Percentiles rank a stretch among this genome's conserved stretches.
Evolutionary conservation across 2,329 filamentous ascomycete genomes (phyloP).

Genomic region (Clarireedia monteithiana): DNA sequence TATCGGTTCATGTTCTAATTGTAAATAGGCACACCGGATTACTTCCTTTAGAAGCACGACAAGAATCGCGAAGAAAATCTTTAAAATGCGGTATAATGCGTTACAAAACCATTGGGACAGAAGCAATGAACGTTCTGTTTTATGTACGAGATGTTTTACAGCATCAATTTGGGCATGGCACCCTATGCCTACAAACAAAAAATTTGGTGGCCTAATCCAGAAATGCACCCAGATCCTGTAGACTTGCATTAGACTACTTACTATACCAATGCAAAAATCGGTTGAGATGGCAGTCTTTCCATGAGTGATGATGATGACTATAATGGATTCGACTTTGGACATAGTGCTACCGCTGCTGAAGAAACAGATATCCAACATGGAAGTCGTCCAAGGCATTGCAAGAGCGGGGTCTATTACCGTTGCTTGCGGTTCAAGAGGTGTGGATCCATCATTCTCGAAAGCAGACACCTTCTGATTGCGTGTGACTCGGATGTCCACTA

Average conservation of each 20-base stretch:
- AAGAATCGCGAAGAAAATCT: slow-evolving; percentile 6
- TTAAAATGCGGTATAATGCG: slow-evolving; percentile 6
- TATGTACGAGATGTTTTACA: slow-evolving; percentile 16
- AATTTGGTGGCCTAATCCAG: slow-evolving; percentile 7
- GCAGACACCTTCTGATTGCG: too few species aligned
- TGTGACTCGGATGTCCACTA: too few species aligned
- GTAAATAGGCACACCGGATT: slow-evolving; percentile 72
- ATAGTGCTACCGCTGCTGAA: too few species aligned
- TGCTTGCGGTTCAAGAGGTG: too few species aligned
- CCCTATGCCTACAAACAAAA: slow-evolving; percentile 7
- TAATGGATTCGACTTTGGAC: not conserved
- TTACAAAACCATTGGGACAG: slow-evolving; percentile 10
- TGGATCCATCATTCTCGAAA: too few species aligned
- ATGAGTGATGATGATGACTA: not conserved
- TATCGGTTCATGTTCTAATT: slow-evolving; percentile 8
- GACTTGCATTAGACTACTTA: slow-evolving; percentile 26
- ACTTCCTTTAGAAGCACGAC: slow-evolving; percentile 71
- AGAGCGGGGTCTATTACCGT: too few species aligned
- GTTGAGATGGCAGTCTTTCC: not conserved
- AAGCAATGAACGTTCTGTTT: slow-evolving; percentile 21
- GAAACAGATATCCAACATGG: too few species aligned
- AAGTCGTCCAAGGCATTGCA: too few species aligned
- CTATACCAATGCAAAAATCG: slow-evolving; percentile 25
- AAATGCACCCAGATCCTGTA: slow-evolving; percentile 20
- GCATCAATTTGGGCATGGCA: slow-evolving; percentile 13